phyloP scores from a whole-genome alignment of 371 early-diverging fungal species.

The Haplosporangium sp. region DNA sequence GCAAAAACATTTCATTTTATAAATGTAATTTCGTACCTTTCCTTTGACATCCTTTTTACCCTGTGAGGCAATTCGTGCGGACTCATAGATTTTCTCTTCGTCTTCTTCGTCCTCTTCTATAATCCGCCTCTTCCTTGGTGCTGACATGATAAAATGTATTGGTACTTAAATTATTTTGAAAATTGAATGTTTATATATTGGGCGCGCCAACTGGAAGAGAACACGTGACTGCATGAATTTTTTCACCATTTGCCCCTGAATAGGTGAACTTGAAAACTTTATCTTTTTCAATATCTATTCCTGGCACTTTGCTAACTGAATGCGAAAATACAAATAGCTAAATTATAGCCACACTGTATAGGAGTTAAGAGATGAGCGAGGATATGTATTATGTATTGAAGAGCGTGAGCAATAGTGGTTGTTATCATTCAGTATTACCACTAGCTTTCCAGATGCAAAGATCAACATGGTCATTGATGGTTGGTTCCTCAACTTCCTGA shows the following conservation, averaged over 20 bases:
- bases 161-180: background rate
- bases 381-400: too few species aligned
- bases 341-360: too few species aligned
- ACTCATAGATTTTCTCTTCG: constrained; percentile 18
- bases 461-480: constrained; percentile 58
- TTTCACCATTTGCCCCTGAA: too few species aligned
- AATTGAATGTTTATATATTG: background rate
- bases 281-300: too few species aligned
- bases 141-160: constrained; percentile 30
- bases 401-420: background rate
- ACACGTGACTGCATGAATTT: background rate
- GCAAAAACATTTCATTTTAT: background rate
- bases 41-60: constrained; percentile 11
- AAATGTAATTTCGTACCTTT: constrained; percentile 11
- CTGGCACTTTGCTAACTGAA: too few species aligned
- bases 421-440: constrained; percentile 5
- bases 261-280: too few species aligned
- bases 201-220: background rate
- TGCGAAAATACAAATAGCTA: too few species aligned
- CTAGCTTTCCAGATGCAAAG: constrained; percentile 49
- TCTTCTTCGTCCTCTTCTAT: constrained; percentile 50
- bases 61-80: background rate
- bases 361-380: too few species aligned
- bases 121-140: constrained; percentile 42
- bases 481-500: constrained; percentile 23